Evolutionary conservation across 164 flowering plant species (phyloP).

Genomic region (Hamamelis virginiana): DNA sequence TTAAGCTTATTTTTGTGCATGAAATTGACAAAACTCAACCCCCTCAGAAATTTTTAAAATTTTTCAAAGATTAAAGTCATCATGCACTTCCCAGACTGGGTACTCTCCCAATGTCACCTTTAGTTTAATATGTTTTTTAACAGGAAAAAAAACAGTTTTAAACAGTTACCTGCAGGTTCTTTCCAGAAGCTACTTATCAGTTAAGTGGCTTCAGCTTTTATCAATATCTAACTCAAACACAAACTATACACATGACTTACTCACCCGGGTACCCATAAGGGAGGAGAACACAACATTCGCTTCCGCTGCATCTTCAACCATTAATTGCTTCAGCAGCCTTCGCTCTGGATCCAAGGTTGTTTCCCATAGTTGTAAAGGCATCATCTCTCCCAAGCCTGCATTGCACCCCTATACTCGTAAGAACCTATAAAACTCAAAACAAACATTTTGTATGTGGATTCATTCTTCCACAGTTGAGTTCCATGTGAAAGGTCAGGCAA

Average conservation of each 20-base stretch:
- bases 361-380: constrained; percentile 95
- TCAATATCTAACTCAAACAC: background rate
- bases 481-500: too few relatives aligned
- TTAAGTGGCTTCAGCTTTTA: background rate
- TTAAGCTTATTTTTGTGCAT: background rate
- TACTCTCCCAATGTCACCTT: too few relatives aligned
- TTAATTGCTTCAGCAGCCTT: constrained; percentile 73
- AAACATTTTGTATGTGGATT: background rate
- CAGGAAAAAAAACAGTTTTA: background rate
- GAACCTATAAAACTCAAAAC: background rate
- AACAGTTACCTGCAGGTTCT: too few relatives aligned
- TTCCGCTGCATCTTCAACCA: constrained; percentile 88
- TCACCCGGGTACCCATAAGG: constrained; percentile 89
- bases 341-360: constrained; percentile 88
- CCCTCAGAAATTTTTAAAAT: too few relatives aligned
- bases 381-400: constrained; percentile 97
- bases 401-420: background rate
- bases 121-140: background rate
- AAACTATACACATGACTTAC: constrained; percentile 4
- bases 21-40: background rate
- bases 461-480: too few relatives aligned
- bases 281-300: constrained; percentile 86
- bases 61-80: too few relatives aligned
- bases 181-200: background rate
- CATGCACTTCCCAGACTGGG: too few relatives aligned